Conservation (phyloP, 306 rosid species). For the Rosa chinensis region DNA sequence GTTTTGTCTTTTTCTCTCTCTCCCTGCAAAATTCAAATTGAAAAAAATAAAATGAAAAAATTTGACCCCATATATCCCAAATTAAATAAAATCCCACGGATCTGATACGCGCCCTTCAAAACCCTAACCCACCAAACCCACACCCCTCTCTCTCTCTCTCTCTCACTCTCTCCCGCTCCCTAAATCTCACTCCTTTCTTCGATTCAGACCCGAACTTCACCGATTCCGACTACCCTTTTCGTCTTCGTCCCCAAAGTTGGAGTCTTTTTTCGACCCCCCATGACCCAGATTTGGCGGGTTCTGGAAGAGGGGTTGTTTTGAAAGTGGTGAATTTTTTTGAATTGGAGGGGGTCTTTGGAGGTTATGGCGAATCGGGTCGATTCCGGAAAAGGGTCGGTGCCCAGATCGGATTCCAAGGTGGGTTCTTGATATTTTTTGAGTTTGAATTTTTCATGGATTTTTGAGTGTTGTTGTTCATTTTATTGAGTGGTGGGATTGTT, state of each 20-base stretch:
- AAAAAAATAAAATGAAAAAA: background rate
- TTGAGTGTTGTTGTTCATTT: background rate
- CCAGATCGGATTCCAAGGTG: slow-evolving; percentile 56
- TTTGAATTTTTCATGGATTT: slow-evolving; percentile 3
- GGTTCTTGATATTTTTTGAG: slow-evolving; percentile 12
- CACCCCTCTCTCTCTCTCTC: background rate
- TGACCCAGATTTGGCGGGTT: slow-evolving; percentile 8
- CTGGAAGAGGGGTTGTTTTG: background rate
- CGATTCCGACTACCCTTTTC: background rate
- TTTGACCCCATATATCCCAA: background rate
- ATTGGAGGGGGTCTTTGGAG: slow-evolving; percentile 13
- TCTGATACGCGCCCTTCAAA: slow-evolving; percentile 7
- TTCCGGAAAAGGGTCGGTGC: slow-evolving; percentile 16
- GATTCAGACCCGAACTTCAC: background rate
- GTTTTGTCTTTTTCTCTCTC: background rate
- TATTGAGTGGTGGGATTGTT: slow-evolving; percentile 5
- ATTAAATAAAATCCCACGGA: slow-evolving; percentile 5
- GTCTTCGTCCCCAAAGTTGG: background rate
- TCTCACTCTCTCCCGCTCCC: background rate
- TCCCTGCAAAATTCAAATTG: slow-evolving; percentile 4
- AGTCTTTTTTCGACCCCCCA: background rate
- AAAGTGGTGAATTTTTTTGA: slow-evolving; percentile 5
- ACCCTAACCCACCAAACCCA: slow-evolving; percentile 10
- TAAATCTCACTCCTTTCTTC: background rate
- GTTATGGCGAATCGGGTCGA: slow-evolving; percentile 43